Evolutionary conservation across 2,329 filamentous ascomycete genomes (phyloP).

Genomic region (Thermothelomyces thermophilus): DNA sequence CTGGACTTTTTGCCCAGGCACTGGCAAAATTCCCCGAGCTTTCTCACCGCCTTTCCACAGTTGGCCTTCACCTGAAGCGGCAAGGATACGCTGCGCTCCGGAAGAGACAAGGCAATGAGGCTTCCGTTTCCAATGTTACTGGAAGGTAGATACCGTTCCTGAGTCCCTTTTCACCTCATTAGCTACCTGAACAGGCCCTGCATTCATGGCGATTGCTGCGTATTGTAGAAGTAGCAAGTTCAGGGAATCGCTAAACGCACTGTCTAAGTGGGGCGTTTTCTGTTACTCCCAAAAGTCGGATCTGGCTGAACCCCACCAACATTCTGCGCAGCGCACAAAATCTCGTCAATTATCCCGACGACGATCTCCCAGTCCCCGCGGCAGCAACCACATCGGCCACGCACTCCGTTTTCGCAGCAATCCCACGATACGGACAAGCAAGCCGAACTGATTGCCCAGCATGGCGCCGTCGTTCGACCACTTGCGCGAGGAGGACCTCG

Average conservation of each 20-base stretch:
- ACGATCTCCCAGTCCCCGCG: conserved; percentile 20
- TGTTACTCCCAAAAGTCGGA: conserved; percentile 5
- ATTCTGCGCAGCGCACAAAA: conserved; percentile 26
- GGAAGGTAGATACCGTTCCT: not conserved
- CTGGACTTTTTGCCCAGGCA: conserved; percentile 23
- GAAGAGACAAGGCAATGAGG: not conserved
- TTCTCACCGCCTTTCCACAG: conserved; percentile 23
- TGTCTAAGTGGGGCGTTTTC: conserved; percentile 20
- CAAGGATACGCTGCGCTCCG: not conserved
- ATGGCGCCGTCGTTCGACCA: conserved; percentile 95
- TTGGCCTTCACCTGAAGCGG: conserved; percentile 8
- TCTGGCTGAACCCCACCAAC: conserved; percentile 25
- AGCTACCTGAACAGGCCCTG: not conserved
- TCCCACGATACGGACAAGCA: conserved; percentile 3
- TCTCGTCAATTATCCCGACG: conserved; percentile 24
- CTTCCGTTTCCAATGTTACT: not conserved
- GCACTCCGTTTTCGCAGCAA: conserved; percentile 10
- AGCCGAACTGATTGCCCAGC: conserved; percentile 37
- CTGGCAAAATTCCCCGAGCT: conserved; percentile 24
- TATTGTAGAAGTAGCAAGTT: not conserved
- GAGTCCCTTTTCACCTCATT: not conserved
- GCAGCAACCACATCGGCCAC: conserved; percentile 17
- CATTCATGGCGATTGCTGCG: not conserved
- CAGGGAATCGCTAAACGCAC: not conserved
- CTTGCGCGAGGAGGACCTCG: conserved; percentile 82